Percentiles rank a stretch among this genome's conserved stretches.
Conservation (phyloP, 208 protist species). For the Spongospora subterranea region DNA sequence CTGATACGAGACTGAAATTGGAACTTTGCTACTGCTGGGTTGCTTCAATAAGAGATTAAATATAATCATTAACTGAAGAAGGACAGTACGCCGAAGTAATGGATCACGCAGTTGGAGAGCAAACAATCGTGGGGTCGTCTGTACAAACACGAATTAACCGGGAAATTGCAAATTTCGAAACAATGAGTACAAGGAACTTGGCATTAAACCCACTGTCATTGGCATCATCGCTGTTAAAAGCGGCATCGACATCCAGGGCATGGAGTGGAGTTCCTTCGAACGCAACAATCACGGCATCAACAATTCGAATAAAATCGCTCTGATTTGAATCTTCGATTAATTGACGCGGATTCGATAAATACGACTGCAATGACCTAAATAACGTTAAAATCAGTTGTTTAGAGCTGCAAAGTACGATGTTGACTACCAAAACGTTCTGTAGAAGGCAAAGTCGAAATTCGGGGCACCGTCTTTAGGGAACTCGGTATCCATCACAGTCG, state of each 20-base stretch:
- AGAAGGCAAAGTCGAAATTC: conserved; percentile 11
- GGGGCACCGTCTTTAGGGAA: neutral
- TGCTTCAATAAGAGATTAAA: conserved; percentile 11
- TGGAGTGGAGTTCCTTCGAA: neutral
- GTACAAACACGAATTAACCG: neutral
- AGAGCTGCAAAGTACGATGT: conserved; percentile 19
- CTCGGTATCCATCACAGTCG: neutral
- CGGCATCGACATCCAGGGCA: conserved; percentile 16
- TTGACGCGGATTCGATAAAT: conserved; percentile 34
- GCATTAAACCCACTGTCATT: neutral
- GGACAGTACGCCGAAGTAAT: conserved; percentile 16
- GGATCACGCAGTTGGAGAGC: conserved; percentile 38
- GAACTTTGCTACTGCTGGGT: neutral
- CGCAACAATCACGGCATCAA: conserved; percentile 5
- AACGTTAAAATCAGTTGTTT: neutral
- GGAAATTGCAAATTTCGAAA: neutral
- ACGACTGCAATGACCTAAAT: conserved; percentile 42
- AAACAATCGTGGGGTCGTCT: conserved; percentile 17
- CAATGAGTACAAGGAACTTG: neutral
- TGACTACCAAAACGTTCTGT: conserved; percentile 3
- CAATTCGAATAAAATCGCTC: neutral
- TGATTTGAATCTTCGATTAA: neutral
- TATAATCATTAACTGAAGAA: conserved; percentile 32
- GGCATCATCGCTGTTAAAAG: neutral
- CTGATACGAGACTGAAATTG: neutral